Percentiles rank a stretch among this genome's conserved stretches.
Evolutionary conservation across 768 basidiomycete genomes (phyloP).

Genomic region (Lactarius hatsudake): DNA sequence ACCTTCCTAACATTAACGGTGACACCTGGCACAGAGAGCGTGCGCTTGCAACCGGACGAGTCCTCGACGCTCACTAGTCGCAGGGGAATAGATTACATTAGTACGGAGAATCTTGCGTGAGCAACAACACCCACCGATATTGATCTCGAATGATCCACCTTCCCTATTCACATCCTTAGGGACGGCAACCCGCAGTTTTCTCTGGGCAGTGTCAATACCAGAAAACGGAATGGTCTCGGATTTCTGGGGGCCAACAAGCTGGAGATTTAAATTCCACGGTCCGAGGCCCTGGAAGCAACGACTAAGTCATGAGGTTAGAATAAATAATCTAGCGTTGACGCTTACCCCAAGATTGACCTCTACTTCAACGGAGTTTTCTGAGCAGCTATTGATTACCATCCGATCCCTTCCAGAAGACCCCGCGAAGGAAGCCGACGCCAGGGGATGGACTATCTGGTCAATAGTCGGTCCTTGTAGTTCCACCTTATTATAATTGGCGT

Average conservation of each 20-base stretch:
- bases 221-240: slow-evolving; percentile 57
- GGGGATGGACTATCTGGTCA: slow-evolving; percentile 85
- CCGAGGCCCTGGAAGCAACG: slow-evolving; percentile 63
- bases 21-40: slow-evolving; percentile 72
- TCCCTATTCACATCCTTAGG: slow-evolving; percentile 61
- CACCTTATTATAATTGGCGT: slow-evolving; percentile 78
- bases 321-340: slow-evolving; percentile 13
- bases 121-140: slow-evolving; percentile 51
- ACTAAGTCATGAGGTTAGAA: slow-evolving; percentile 5
- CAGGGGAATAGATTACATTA: slow-evolving; percentile 23
- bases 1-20: slow-evolving; percentile 86
- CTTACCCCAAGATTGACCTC: slow-evolving; percentile 78
- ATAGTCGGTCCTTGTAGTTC: slow-evolving; percentile 74
- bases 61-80: slow-evolving; percentile 79
- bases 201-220: slow-evolving; percentile 53
- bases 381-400: slow-evolving; percentile 70
- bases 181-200: slow-evolving; percentile 62
- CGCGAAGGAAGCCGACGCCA: slow-evolving; percentile 74
- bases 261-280: slow-evolving; percentile 86
- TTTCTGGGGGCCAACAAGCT: slow-evolving; percentile 70
- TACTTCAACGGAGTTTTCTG: slow-evolving; percentile 69
- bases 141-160: slow-evolving; percentile 78
- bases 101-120: not conserved
- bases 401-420: slow-evolving; percentile 45
- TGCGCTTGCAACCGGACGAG: slow-evolving; percentile 78